Evolutionary conservation across 352 stramenopile genomes (phyloP).

Genomic region (Elongisporangium undulatum): DNA sequence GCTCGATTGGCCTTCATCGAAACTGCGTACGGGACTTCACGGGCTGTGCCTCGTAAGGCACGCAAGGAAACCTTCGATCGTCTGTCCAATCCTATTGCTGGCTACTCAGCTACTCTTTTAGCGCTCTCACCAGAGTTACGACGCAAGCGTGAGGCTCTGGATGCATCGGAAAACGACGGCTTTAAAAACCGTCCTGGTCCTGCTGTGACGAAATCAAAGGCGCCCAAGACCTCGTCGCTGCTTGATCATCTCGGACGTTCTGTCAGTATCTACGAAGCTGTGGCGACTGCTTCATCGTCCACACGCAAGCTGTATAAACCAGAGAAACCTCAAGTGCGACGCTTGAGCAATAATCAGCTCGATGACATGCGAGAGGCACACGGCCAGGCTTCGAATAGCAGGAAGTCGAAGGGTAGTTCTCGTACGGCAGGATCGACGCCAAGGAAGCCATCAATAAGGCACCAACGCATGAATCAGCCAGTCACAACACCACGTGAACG

Average conservation of each 20-base stretch:
- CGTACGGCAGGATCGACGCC: not conserved
- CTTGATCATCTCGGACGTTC: constrained; percentile 15
- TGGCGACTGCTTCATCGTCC: not conserved
- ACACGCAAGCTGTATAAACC: not conserved
- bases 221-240: not conserved
- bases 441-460: not conserved
- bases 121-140: constrained; percentile 53
- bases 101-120: constrained; percentile 57
- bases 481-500: not conserved
- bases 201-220: not conserved
- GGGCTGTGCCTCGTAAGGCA: constrained; percentile 32
- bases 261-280: constrained; percentile 12
- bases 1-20: constrained; percentile 54
- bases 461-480: not conserved
- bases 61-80: constrained; percentile 56
- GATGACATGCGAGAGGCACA: constrained; percentile 9
- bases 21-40: constrained; percentile 54
- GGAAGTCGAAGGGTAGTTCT: constrained; percentile 3
- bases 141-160: constrained; percentile 30
- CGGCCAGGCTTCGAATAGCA: not conserved
- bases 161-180: not conserved
- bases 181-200: not conserved
- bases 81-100: constrained; percentile 66
- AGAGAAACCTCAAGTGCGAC: not conserved
- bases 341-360: constrained; percentile 13